Evolutionary conservation across 495 filamentous ascomycete species (phyloP).

Genomic region (Xylaria intraflava): DNA sequence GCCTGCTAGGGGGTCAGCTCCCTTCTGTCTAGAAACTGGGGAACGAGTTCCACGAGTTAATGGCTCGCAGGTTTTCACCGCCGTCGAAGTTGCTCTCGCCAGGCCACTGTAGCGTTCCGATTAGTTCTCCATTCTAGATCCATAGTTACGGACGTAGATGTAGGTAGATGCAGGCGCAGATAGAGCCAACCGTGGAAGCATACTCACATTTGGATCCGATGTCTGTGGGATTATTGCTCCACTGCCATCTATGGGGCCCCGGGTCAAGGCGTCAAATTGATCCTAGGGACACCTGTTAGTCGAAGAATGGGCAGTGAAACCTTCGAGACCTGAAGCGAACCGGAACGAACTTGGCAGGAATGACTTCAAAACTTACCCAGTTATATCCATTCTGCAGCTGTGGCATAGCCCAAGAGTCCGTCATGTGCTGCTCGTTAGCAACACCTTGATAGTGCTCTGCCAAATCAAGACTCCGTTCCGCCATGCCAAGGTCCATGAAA

Average conservation of each 20-base stretch:
- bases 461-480: background rate
- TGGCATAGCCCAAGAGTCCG: constrained; percentile 15
- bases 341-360: background rate
- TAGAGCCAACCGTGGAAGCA: background rate
- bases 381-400: constrained; percentile 18
- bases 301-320: background rate
- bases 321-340: background rate
- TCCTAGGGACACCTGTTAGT: constrained; percentile 17
- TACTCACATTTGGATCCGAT: constrained; percentile 9
- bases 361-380: constrained; percentile 29
- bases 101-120: constrained; percentile 2
- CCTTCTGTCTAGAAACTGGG: background rate
- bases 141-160: background rate
- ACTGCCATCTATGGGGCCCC: constrained; percentile 6
- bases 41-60: constrained; percentile 10
- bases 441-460: background rate
- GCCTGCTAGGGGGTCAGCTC: background rate
- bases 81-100: constrained; percentile 8
- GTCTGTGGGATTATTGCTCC: constrained; percentile 8
- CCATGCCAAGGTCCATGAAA: constrained; percentile 11
- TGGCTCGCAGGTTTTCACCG: constrained; percentile 3
- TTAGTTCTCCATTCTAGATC: background rate
- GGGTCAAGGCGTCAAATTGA: constrained; percentile 23
- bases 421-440: background rate
- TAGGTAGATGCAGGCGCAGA: background rate